Conservation (phyloP, 208 protist genomes). For the Leishmania arabica region DNA sequence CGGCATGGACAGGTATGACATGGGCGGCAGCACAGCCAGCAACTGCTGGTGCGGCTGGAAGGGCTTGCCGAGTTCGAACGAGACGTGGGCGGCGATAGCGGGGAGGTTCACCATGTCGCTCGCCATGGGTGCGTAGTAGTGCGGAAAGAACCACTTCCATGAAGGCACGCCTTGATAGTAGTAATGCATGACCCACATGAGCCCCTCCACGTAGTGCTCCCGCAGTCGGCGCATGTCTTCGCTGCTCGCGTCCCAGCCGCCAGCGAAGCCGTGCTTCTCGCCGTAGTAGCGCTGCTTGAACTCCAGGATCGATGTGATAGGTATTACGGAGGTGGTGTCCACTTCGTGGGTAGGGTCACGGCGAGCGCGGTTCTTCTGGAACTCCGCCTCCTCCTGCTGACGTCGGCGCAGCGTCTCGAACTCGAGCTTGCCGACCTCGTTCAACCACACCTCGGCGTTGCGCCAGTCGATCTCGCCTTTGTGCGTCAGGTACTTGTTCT, state of each 20-base stretch:
- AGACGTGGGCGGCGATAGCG: slow-evolving; percentile 48
- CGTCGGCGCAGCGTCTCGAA: slow-evolving; percentile 65
- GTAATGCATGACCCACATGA: slow-evolving; percentile 90
- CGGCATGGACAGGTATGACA: slow-evolving; percentile 90
- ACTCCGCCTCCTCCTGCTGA: slow-evolving; percentile 81
- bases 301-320: slow-evolving; percentile 61
- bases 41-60: slow-evolving; percentile 97
- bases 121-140: slow-evolving; percentile 93
- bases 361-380: slow-evolving; percentile 59
- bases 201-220: slow-evolving; percentile 87
- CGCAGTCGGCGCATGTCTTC: slow-evolving; percentile 67
- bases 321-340: slow-evolving; percentile 26
- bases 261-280: slow-evolving; percentile 84
- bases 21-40: slow-evolving; percentile 97
- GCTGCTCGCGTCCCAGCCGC: slow-evolving; percentile 68
- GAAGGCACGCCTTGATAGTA: slow-evolving; percentile 89
- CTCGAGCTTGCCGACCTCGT: slow-evolving; percentile 75
- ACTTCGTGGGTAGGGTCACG: slow-evolving; percentile 73
- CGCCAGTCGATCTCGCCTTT: slow-evolving; percentile 79
- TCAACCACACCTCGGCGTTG: slow-evolving; percentile 71
- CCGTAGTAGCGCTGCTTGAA: slow-evolving; percentile 90
- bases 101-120: slow-evolving; percentile 88
- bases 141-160: slow-evolving; percentile 94
- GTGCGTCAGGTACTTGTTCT: slow-evolving; percentile 78
- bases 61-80: slow-evolving; percentile 76